Base-by-base conservation (phyloP, 108 stramenopile genomes). In the Bacterosira constricta region DNA sequence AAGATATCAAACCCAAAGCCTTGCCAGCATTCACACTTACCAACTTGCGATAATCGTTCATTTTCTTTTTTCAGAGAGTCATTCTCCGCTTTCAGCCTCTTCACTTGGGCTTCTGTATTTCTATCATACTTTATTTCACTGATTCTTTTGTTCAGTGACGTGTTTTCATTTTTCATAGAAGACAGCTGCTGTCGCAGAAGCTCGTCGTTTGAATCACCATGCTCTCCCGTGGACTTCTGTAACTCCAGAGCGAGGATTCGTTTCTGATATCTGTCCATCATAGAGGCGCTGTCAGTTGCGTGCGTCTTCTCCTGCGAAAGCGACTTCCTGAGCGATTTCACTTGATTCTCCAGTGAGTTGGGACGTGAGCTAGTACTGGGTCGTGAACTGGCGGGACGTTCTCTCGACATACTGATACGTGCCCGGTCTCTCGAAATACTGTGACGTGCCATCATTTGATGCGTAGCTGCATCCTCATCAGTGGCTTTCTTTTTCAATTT, bases 51-150 rank as follows among this genome's bases (percentile, higher is more conserved):
- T 23, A 77, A 29, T 26, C 66, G 6, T 25, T 68, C 57, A 45
- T 76, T 76, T 23, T 76, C 75, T 49, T 68, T 62, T 25, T 9
- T 25, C 38, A 71, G 13, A 47, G 20, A 38, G 1, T 56, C 53
- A 25, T 69, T 69, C 32, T 56, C 55, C 34, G 55, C 36, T 32
- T 56, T 56, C 36, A 36, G 35, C 55, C 35, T 29, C 15, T 1
- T 18, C 17, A 56, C 3, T 32, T 56, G 55, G 35, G 32, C 32
- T 18, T 56, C 55, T 34, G 20, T 32, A 56, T 56, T 32, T 31
- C 26, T 7, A 9, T 45, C 63, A 9, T 29, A 13, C 21, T 63
- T 63, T 6, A 60, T 10, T 20, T 34, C 36, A 21, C 37, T 39
- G 30, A 63, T 31, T 10, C 32, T 35, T 21, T 47, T 26, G 17